Percentiles rank a stretch among this genome's conserved stretches.
phyloP scores from a whole-genome alignment of 352 stramenopile genomes.

The Globisporangium spiculum region DNA sequence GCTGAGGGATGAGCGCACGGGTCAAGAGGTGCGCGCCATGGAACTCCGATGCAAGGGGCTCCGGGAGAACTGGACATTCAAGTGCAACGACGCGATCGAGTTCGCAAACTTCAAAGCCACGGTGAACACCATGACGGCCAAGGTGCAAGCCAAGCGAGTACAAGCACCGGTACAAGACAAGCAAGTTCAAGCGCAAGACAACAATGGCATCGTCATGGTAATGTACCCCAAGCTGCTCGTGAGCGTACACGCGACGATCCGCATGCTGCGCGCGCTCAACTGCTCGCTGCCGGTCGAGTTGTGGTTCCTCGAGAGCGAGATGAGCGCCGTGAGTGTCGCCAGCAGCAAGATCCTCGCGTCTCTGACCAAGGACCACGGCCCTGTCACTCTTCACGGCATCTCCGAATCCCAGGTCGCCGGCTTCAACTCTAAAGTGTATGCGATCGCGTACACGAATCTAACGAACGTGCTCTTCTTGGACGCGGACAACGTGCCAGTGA shows the following conservation, averaged over 20 bases:
- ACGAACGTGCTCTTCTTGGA: slow-evolving; percentile 50
- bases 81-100: slow-evolving; percentile 36
- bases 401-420: slow-evolving; percentile 21
- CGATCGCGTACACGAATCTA: slow-evolving; percentile 37
- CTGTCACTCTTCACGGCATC: slow-evolving; percentile 24
- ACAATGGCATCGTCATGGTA: slow-evolving; percentile 49
- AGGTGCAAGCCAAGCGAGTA: slow-evolving; percentile 7
- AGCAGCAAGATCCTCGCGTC: slow-evolving; percentile 23
- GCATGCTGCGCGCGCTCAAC: slow-evolving; percentile 25
- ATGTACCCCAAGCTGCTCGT: slow-evolving; percentile 53
- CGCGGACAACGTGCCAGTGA: slow-evolving; percentile 48
- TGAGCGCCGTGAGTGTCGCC: slow-evolving; percentile 19
- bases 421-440: slow-evolving; percentile 53
- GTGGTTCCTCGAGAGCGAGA: slow-evolving; percentile 42
- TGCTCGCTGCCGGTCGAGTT: slow-evolving; percentile 53
- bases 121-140: slow-evolving; percentile 20
- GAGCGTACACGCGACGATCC: slow-evolving; percentile 40
- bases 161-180: slow-evolving; percentile 4
- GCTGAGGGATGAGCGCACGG: slow-evolving; percentile 29
- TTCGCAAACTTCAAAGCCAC: slow-evolving; percentile 27
- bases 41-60: slow-evolving; percentile 32
- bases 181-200: slow-evolving; percentile 3
- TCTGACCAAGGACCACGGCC: slow-evolving; percentile 25
- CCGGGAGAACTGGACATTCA: slow-evolving; percentile 28
- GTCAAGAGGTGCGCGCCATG: slow-evolving; percentile 28